phyloP scores from a whole-genome alignment of 768 basidiomycete species.

The Kwoniella bestiolae region DNA sequence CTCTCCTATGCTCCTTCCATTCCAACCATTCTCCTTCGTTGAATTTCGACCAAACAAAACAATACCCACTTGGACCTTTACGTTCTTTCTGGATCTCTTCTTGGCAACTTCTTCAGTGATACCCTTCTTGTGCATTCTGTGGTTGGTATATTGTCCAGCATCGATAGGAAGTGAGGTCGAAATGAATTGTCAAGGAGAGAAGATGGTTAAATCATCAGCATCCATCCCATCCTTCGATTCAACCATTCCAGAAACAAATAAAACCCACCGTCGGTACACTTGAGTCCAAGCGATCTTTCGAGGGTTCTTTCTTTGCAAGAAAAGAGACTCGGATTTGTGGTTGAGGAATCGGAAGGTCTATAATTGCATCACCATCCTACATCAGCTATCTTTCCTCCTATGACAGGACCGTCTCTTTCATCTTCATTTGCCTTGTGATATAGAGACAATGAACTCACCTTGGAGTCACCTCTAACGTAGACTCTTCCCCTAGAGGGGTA shows the following conservation, averaged over 20 bases:
- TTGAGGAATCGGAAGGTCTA: slow-evolving; percentile 94
- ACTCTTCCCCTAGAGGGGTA: slow-evolving; percentile 97
- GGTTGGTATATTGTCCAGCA: slow-evolving; percentile 64
- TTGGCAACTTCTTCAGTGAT: slow-evolving; percentile 98
- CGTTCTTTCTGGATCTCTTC: slow-evolving; percentile 94
- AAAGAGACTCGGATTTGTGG: slow-evolving; percentile 94
- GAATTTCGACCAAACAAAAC: too few species aligned
- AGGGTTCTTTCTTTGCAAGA: slow-evolving; percentile 99
- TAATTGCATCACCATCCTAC: background rate
- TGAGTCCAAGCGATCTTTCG: slow-evolving; percentile 98
- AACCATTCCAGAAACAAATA: background rate
- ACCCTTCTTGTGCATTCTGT: slow-evolving; percentile 98
- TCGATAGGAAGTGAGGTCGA: background rate
- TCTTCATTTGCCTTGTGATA: too few species aligned
- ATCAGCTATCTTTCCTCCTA: slow-evolving; percentile 7
- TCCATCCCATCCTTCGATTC: background rate
- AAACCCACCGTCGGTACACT: slow-evolving; percentile 54
- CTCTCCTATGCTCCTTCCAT: background rate
- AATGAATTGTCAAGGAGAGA: background rate
- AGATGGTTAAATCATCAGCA: too few species aligned
- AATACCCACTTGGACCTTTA: slow-evolving; percentile 70
- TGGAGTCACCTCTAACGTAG: slow-evolving; percentile 94
- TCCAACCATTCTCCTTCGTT: too few species aligned
- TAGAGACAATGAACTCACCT: slow-evolving; percentile 63
- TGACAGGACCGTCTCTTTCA: too few species aligned